Conservation (phyloP, 2,329 filamentous ascomycete genomes). For the Mariannaea sp. region DNA sequence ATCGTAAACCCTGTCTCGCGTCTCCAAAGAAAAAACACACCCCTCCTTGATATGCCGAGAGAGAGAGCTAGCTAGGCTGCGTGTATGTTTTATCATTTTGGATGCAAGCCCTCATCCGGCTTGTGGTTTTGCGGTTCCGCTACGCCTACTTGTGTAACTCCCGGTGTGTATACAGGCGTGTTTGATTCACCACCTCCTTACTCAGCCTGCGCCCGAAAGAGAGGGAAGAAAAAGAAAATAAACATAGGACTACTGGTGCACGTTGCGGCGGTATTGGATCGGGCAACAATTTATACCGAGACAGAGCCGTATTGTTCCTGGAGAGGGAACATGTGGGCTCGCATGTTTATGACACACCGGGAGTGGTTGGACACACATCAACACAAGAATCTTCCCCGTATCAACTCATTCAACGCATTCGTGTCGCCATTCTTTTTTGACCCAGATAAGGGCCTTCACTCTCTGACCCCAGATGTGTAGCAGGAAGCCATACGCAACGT, state of each 20-base stretch:
- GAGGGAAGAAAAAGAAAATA: too few relatives aligned
- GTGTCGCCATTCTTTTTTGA: conserved; percentile 23
- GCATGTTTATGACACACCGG: conserved; percentile 12
- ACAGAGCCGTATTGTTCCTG: conserved; percentile 5
- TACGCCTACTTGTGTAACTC: not conserved
- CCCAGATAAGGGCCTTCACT: conserved; percentile 1
- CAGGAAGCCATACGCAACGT: not conserved
- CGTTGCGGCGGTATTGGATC: not conserved
- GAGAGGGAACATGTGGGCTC: conserved; percentile 4
- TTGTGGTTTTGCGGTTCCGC: not conserved
- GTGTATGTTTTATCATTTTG: not conserved
- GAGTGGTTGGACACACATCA: not conserved
- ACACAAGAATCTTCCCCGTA: not conserved
- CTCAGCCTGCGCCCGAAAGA: not conserved
- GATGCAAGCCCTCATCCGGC: not conserved
- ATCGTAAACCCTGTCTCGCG: not conserved
- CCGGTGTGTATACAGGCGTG: not conserved
- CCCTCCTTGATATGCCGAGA: not conserved
- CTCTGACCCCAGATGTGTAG: conserved; percentile 11
- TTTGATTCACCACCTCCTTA: not conserved
- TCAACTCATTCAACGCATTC: conserved; percentile 18
- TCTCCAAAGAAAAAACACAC: not conserved
- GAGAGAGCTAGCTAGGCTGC: not conserved
- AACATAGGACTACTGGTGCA: too few relatives aligned
- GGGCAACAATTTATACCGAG: not conserved